phyloP scores from a whole-genome alignment of 805 yeast genomes.

The Lachancea mirantina region DNA sequence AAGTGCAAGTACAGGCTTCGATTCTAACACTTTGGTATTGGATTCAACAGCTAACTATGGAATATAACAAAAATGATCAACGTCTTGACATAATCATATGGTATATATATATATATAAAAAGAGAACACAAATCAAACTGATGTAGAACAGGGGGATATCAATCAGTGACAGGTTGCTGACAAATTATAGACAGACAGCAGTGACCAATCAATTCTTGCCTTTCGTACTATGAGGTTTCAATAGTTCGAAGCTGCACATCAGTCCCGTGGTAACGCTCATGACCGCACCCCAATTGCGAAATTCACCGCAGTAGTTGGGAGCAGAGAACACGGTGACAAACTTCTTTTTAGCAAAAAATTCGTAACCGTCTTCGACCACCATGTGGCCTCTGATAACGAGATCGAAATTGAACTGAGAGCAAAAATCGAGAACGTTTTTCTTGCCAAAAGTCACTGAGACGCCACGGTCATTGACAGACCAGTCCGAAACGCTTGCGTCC shows the following conservation, averaged over 20 bases:
- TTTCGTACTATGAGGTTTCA: slow-evolving; percentile 44
- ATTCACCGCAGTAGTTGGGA: slow-evolving; percentile 80
- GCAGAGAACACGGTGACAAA: slow-evolving; percentile 76
- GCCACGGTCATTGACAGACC: slow-evolving; percentile 79
- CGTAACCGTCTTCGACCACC: slow-evolving; percentile 88
- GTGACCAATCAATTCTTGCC: too few relatives aligned
- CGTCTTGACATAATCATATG: too few relatives aligned
- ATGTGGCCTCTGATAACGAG: slow-evolving; percentile 75
- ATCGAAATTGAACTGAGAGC: slow-evolving; percentile 60
- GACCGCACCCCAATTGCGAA: slow-evolving; percentile 73
- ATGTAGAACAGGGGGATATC: too few relatives aligned
- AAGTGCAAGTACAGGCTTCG: too few relatives aligned
- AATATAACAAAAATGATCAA: too few relatives aligned
- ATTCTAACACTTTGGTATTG: too few relatives aligned
- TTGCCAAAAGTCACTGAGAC: slow-evolving; percentile 73
- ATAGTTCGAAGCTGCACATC: slow-evolving; percentile 63
- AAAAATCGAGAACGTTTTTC: slow-evolving; percentile 59
- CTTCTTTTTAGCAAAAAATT: slow-evolving; percentile 66
- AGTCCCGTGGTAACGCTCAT: slow-evolving; percentile 63
- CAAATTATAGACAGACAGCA: too few relatives aligned
- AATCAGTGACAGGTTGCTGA: too few relatives aligned
- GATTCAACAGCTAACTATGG: too few relatives aligned
- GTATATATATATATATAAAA: too few relatives aligned
- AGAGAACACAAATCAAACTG: too few relatives aligned
- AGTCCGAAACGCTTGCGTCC: slow-evolving; percentile 44